Percentiles rank a stretch among this genome's conserved stretches.
phyloP scores from a whole-genome alignment of 345 rosid species.

The Eucalyptus brandiana region DNA sequence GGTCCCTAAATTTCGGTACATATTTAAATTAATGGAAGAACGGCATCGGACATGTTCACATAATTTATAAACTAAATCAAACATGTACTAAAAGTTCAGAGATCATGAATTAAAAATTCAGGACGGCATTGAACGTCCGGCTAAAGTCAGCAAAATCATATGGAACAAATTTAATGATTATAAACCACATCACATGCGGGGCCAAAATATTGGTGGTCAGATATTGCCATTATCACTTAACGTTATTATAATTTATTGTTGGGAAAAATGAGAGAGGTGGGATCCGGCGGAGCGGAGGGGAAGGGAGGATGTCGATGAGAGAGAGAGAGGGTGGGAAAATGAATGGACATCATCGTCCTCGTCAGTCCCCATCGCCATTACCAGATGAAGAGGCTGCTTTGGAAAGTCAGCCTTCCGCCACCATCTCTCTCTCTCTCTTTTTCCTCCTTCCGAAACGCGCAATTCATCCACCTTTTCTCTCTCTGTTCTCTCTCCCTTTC shows the following conservation, averaged over 20 bases:
- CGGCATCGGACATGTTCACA: fast-evolving
- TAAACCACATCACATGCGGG: too few species aligned
- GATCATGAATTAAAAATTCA: too few species aligned
- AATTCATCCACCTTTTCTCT: not conserved
- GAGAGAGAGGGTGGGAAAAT: not conserved
- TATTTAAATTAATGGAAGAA: too few species aligned
- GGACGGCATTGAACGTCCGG: not conserved
- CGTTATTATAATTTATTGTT: not conserved
- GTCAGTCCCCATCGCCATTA: not conserved
- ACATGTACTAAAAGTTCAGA: fast-evolving
- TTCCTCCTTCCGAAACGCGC: not conserved
- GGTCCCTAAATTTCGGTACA: fast-evolving
- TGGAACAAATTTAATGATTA: too few species aligned
- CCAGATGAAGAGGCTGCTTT: not conserved
- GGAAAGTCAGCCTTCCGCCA: not conserved
- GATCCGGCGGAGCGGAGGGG: not conserved
- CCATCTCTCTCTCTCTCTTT: not conserved
- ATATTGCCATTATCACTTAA: too few species aligned
- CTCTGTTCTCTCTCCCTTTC: too few species aligned
- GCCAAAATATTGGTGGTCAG: too few species aligned
- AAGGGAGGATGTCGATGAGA: too few species aligned
- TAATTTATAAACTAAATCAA: too few species aligned
- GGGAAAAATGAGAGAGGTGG: not conserved
- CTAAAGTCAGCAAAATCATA: not conserved
- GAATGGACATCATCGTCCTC: not conserved